A percentile compares a stretch with the other conserved stretches of the same genome.
Evolutionary conservation across 371 early-diverging fungal species (phyloP).

Genomic region (Umbelopsis sp.): DNA sequence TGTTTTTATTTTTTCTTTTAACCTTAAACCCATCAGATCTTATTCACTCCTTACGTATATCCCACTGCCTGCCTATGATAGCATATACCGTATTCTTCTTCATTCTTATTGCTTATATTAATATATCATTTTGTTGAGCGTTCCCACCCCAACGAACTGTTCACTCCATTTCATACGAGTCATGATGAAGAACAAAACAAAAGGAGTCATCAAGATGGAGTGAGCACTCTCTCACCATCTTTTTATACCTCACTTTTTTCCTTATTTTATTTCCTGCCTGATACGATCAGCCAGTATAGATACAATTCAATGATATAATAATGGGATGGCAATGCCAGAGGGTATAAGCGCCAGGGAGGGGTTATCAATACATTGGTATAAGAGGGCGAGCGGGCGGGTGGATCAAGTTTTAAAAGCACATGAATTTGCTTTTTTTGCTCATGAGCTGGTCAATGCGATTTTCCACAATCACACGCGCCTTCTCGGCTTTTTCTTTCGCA

Average conservation of each 20-base stretch:
- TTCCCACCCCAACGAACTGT: neutral
- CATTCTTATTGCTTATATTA: neutral
- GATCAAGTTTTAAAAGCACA: slow-evolving; percentile 34
- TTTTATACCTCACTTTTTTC: neutral
- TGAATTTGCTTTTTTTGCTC: slow-evolving; percentile 39
- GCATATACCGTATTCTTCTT: slow-evolving; percentile 2
- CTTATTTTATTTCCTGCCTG: neutral
- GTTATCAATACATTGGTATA: slow-evolving; percentile 3
- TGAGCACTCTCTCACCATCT: neutral
- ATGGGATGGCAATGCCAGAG: neutral
- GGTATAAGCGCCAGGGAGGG: neutral
- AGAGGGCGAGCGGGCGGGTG: neutral
- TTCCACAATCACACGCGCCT: slow-evolving; percentile 29
- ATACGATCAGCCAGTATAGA: neutral
- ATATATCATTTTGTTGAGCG: neutral
- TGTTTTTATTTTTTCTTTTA: no score
- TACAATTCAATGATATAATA: neutral
- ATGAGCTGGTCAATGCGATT: slow-evolving; percentile 37
- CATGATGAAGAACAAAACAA: neutral
- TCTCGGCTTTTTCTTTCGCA: slow-evolving; percentile 34
- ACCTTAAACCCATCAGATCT: neutral
- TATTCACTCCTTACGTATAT: slow-evolving; percentile 5
- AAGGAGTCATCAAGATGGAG: neutral
- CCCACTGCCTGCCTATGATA: neutral
- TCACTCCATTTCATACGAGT: no score